These are phyloP conservation scores for Penicillium lividum DNA, from an alignment of 495 filamentous ascomycete genomes.

Conservation along the genomic window DNA sequence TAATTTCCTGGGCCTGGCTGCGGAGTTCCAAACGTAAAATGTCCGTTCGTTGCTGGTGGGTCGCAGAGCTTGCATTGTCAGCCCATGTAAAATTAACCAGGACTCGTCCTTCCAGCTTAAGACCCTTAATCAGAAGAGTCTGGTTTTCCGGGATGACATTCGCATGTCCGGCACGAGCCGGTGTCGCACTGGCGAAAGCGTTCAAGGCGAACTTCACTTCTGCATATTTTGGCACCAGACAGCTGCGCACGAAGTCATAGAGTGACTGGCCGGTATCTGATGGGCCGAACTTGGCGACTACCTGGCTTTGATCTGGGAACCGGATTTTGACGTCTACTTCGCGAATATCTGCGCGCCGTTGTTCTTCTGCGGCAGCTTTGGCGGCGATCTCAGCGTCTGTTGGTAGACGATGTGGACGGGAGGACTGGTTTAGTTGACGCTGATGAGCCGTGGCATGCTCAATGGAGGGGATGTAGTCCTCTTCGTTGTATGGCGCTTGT, in stretches of 20 bases:
- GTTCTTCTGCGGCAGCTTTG: constrained; percentile 52
- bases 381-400: constrained; percentile 53
- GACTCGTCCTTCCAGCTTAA: constrained; percentile 67
- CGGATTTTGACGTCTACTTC: constrained; percentile 77
- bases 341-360: constrained; percentile 62
- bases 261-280: constrained; percentile 63
- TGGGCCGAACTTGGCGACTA: constrained; percentile 63
- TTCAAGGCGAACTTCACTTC: constrained; percentile 55
- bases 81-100: constrained; percentile 81
- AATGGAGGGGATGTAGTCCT: constrained; percentile 79
- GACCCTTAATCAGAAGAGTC: constrained; percentile 66
- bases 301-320: constrained; percentile 78
- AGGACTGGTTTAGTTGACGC: constrained; percentile 60
- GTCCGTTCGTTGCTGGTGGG: constrained; percentile 33
- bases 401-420: constrained; percentile 64
- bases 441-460: constrained; percentile 85
- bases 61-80: constrained; percentile 52
- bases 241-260: constrained; percentile 65
- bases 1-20: constrained; percentile 65
- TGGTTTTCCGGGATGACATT: constrained; percentile 48
- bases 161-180: constrained; percentile 27
- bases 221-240: constrained; percentile 34
- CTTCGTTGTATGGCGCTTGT: constrained; percentile 60
- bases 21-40: constrained; percentile 68
- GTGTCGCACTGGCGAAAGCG: constrained; percentile 24